Conservation (phyloP, 495 filamentous ascomycete genomes). For the Apodospora peruviana region DNA sequence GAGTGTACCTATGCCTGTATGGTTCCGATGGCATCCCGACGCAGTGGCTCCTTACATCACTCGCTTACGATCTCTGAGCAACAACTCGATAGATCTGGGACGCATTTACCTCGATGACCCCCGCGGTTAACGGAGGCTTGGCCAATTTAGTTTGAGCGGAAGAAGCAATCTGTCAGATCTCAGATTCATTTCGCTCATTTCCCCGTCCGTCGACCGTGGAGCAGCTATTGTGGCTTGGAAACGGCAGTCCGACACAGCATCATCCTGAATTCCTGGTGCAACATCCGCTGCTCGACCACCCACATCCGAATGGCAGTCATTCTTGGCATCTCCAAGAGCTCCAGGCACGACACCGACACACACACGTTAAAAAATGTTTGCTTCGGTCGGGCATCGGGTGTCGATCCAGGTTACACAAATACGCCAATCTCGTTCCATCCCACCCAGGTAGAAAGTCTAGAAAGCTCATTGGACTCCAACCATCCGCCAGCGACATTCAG, state of each 20-base stretch:
- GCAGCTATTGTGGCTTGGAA: no score
- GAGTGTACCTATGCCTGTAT: no score
- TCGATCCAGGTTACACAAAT: not conserved
- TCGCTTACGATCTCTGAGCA: no score
- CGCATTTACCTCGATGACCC: no score
- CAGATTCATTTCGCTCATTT: not conserved
- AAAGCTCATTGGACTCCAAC: not conserved
- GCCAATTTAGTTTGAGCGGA: no score
- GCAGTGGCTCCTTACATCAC: no score
- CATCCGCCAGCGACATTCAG: not conserved
- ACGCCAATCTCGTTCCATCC: not conserved
- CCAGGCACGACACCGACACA: not conserved
- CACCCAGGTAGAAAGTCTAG: not conserved
- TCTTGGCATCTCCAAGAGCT: not conserved
- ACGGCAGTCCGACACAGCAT: no score
- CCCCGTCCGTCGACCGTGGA: not conserved
- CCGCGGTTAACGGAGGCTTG: no score
- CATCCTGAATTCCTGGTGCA: not conserved
- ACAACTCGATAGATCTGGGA: no score
- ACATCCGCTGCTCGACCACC: not conserved
- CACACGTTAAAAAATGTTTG: not conserved
- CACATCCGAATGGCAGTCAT: not conserved
- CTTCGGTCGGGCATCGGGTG: conserved; percentile 10
- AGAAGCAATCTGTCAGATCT: no score
- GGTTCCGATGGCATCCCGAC: no score